Evolutionary conservation across 2,329 filamentous ascomycete genomes (phyloP), one percentile per base, ranked within the genome.

Genomic region (Pseudogymnoascus sp.): DNA sequence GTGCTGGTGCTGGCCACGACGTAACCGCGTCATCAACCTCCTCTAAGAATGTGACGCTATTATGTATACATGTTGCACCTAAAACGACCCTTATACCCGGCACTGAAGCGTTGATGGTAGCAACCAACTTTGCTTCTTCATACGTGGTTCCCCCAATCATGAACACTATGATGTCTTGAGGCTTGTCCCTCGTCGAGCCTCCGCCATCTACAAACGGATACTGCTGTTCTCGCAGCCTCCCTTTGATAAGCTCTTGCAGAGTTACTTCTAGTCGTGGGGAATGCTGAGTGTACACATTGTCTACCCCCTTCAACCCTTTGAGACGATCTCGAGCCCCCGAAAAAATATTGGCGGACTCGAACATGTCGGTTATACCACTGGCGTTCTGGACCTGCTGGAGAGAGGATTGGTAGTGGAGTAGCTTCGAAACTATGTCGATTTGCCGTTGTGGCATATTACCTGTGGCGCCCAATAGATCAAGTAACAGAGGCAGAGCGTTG

Each of bases 261-360:
- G 92, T 98, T 24, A 84, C 84, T 74, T 97, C 93, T 14, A 99
- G 77, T 22, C 91, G 83, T 0, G 96, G 92, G 5, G 91, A 96
- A 75, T 99, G 95, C 74, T 99, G 96, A 0, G 95, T 99, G 75
- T 99, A 99, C 28, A 99, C 95, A 70, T 99, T 99, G 75, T 99
- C 96, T 1, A 99, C 95, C 1, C 95, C 95, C 72, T 98, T 97
- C 12, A 99, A 81, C 0, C 95, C 95, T 72, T 96, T 96, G 75
- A 99, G 92, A 4, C 93, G 87, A 71, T 89, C 91, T 40, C 91
- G 84, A 10, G 93, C 92, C 11, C 90, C 90, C 0, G 91, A 90
- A 76, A 99, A 96, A 67, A 99, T 93, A 4, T 91, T 93, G 0
- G 89, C 85, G 0, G 91, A 89, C 71, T 98, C 93, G 70, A 99